Conservation (phyloP, 108 stramenopile species). For the Nitzschia palea region DNA sequence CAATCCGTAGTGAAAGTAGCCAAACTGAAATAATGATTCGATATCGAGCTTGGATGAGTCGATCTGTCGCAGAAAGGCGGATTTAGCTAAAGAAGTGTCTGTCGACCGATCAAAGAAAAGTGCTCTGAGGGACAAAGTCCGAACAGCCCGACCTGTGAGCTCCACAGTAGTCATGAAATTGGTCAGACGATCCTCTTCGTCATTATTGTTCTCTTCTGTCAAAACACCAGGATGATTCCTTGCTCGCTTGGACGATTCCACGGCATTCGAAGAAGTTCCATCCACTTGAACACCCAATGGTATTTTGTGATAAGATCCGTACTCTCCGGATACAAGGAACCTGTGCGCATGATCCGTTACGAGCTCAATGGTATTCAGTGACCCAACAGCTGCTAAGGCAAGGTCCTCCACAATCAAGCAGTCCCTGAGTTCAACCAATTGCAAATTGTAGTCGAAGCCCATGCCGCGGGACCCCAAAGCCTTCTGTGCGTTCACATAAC, state of each 20-base stretch:
- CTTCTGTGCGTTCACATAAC: slow-evolving; percentile 42
- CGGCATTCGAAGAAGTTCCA: not conserved
- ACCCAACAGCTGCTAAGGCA: slow-evolving; percentile 52
- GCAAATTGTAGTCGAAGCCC: slow-evolving; percentile 9
- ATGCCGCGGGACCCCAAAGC: slow-evolving; percentile 26
- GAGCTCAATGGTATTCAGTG: slow-evolving; percentile 52
- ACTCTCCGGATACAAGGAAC: slow-evolving; percentile 46
- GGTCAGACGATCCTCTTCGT: slow-evolving; percentile 33
- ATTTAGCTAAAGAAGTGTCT: slow-evolving; percentile 12
- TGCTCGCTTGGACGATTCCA: slow-evolving; percentile 19
- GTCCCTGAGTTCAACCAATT: slow-evolving; percentile 28
- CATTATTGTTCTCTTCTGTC: slow-evolving; percentile 1
- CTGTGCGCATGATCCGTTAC: slow-evolving; percentile 34
- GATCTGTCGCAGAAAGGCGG: slow-evolving; percentile 15
- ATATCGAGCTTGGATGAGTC: slow-evolving; percentile 31
- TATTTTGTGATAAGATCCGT: slow-evolving; percentile 18
- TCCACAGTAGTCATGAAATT: slow-evolving; percentile 52
- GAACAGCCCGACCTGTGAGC: slow-evolving; percentile 49
- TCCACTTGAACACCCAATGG: not conserved
- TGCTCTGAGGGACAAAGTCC: slow-evolving; percentile 52
- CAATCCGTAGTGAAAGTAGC: slow-evolving; percentile 70
- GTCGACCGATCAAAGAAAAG: slow-evolving; percentile 52
- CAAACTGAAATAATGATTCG: slow-evolving; percentile 56
- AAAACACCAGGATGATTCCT: not conserved
- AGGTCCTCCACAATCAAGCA: slow-evolving; percentile 58